These are phyloP conservation scores for Monascus ruber DNA, from an alignment of 2,329 filamentous ascomycete species.

Conservation along the genomic window DNA sequence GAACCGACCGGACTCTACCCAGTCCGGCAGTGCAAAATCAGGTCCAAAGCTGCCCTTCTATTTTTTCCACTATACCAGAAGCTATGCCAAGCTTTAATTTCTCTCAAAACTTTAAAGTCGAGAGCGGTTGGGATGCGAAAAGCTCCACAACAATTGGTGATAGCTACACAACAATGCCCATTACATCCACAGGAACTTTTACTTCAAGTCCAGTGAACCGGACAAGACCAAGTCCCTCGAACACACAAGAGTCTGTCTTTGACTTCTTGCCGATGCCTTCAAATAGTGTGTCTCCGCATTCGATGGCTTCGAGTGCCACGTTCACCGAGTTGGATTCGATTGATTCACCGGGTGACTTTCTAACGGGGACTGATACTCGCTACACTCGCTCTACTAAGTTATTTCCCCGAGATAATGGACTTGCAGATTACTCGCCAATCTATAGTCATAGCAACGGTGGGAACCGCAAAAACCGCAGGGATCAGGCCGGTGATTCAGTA, in stretches of 20 bases:
- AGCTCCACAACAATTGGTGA: conserved; percentile 1
- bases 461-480: conserved; percentile 18
- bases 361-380: conserved; percentile 5
- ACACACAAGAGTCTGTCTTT: conserved; percentile 19
- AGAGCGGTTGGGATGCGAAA: conserved; percentile 8
- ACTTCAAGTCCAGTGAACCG: conserved; percentile 8
- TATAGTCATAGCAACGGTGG: conserved; percentile 30
- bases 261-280: conserved; percentile 16
- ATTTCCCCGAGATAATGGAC: conserved; percentile 10
- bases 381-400: conserved; percentile 6
- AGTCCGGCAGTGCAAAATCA: conserved; percentile 19
- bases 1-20: conserved; percentile 25
- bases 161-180: conserved; percentile 10
- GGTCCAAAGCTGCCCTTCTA: conserved; percentile 5
- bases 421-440: conserved; percentile 11
- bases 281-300: conserved; percentile 6
- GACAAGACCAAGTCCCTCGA: conserved; percentile 9
- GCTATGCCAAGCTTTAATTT: conserved; percentile 8
- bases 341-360: conserved; percentile 11
- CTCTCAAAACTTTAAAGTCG: conserved; percentile 10
- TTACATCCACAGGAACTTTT: conserved; percentile 11
- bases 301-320: conserved; percentile 5
- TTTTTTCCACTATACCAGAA: conserved; percentile 8
- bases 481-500: conserved; percentile 12
- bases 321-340: conserved; percentile 9